Percentiles rank a stretch among this genome's conserved stretches.
Evolutionary conservation across 1,139 yeast genomes (phyloP).

Genomic region (Debaryomycetaceae sp.): DNA sequence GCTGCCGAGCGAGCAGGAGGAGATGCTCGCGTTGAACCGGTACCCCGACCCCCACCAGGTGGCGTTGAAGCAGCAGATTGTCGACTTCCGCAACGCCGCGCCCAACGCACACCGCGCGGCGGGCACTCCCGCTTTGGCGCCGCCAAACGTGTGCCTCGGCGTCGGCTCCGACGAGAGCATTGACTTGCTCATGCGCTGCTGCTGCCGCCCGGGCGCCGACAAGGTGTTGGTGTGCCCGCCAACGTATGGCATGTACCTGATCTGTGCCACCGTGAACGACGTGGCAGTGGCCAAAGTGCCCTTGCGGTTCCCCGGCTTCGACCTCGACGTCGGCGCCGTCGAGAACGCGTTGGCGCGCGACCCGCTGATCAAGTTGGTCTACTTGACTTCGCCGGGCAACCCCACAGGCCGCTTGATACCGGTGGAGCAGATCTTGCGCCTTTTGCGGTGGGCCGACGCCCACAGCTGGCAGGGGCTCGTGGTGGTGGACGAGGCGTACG

Average conservation of each 20-base stretch:
- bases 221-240: conserved; percentile 89
- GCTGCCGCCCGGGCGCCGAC: conserved; percentile 78
- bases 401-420: conserved; percentile 77
- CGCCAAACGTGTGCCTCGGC: conserved; percentile 81
- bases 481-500: conserved; percentile 91
- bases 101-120: conserved; percentile 22
- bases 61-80: conserved; percentile 69
- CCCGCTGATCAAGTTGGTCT: conserved; percentile 62
- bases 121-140: conserved; percentile 30
- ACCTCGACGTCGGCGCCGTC: conserved; percentile 58
- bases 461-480: conserved; percentile 69
- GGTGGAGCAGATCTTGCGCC: conserved; percentile 37
- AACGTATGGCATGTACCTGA: conserved; percentile 94
- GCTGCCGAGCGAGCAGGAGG: conserved; percentile 20
- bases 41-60: conserved; percentile 96
- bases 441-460: background rate
- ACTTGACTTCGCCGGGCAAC: conserved; percentile 97
- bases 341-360: conserved; percentile 51
- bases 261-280: conserved; percentile 87
- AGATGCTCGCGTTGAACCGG: conserved; percentile 60
- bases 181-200: conserved; percentile 80
- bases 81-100: conserved; percentile 62
- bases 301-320: conserved; percentile 53
- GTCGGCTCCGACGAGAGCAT: conserved; percentile 98
- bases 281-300: conserved; percentile 75